Conservation (phyloP, 495 filamentous ascomycete genomes). For the Penicillium canescens region DNA sequence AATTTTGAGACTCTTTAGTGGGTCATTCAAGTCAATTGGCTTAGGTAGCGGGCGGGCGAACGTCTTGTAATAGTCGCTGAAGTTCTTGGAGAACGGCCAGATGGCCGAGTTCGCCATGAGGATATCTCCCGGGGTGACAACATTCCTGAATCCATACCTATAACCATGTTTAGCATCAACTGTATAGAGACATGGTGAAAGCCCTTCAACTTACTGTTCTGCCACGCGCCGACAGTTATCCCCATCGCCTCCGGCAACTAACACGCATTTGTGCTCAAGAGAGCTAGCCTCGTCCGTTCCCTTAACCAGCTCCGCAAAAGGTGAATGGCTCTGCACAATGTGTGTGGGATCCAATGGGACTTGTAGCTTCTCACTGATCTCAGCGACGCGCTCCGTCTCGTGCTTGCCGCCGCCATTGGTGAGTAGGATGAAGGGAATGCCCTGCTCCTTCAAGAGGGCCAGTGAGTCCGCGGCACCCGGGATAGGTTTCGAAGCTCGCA, state of each 20-base stretch:
- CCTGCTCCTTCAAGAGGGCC: constrained; percentile 64
- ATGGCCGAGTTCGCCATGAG: constrained; percentile 68
- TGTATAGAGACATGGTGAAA: not conserved
- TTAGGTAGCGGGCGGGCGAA: constrained; percentile 61
- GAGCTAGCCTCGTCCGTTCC: constrained; percentile 35
- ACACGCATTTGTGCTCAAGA: constrained; percentile 68
- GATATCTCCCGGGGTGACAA: constrained; percentile 85
- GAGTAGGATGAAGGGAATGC: constrained; percentile 80
- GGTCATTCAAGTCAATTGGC: constrained; percentile 34
- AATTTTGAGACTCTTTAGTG: constrained; percentile 60
- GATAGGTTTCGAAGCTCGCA: constrained; percentile 78
- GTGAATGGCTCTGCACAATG: constrained; percentile 85
- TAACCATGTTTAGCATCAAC: not conserved
- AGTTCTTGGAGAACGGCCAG: constrained; percentile 75
- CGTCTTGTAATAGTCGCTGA: constrained; percentile 57
- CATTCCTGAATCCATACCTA: constrained; percentile 81
- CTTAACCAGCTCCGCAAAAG: constrained; percentile 61
- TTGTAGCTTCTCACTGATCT: constrained; percentile 63
- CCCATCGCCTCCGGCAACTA: constrained; percentile 80
- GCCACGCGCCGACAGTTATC: constrained; percentile 77
- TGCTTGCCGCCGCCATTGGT: constrained; percentile 87
- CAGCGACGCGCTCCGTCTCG: constrained; percentile 67
- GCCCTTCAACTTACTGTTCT: constrained; percentile 41
- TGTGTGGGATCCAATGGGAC: constrained; percentile 62
- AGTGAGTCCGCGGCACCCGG: constrained; percentile 79